Percentiles rank a stretch among this genome's conserved stretches.
phyloP scores from a whole-genome alignment of 345 rosid genomes.

The Salix suchowensis region DNA sequence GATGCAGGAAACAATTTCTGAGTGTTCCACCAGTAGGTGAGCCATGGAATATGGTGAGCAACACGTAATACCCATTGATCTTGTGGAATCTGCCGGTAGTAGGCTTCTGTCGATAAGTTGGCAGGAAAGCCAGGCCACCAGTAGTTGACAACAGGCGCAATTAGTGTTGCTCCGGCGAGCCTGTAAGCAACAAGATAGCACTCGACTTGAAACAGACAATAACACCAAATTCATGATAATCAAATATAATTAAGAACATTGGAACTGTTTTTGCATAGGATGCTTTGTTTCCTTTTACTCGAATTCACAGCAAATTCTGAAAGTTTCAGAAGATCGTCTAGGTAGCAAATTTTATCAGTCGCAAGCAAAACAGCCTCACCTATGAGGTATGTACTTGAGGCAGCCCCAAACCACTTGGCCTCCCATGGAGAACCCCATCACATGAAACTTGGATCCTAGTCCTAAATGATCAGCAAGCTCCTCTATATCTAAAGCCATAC shows the following conservation, averaged over 20 bases:
- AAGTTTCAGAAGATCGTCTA: not conserved
- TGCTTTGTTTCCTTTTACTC: not conserved
- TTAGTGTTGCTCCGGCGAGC: slow-evolving; percentile 24
- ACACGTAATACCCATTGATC: slow-evolving; percentile 21
- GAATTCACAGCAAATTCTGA: not conserved
- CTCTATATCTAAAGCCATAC: slow-evolving; percentile 24
- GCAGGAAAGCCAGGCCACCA: slow-evolving; percentile 32
- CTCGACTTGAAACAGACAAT: not conserved
- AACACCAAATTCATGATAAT: not conserved
- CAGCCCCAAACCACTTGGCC: slow-evolving; percentile 26
- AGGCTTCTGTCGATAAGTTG: slow-evolving; percentile 20
- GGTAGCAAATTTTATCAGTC: not conserved
- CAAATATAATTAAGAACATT: not conserved
- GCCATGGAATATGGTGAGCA: slow-evolving; percentile 18
- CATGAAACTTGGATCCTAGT: slow-evolving; percentile 20
- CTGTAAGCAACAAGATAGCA: not conserved
- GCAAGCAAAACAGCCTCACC: not conserved
- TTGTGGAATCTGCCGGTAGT: slow-evolving; percentile 11
- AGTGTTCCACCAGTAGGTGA: slow-evolving; percentile 28
- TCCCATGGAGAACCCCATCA: slow-evolving; percentile 26
- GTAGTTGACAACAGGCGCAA: slow-evolving; percentile 24
- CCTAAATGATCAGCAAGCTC: slow-evolving; percentile 30
- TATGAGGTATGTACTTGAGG: slow-evolving; percentile 31
- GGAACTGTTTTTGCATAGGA: not conserved
- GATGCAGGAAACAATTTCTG: slow-evolving; percentile 27